Evolutionary conservation across 2,329 filamentous ascomycete genomes (phyloP), one percentile per base, ranked within the genome.

Genomic region (Diatrype stigma): DNA sequence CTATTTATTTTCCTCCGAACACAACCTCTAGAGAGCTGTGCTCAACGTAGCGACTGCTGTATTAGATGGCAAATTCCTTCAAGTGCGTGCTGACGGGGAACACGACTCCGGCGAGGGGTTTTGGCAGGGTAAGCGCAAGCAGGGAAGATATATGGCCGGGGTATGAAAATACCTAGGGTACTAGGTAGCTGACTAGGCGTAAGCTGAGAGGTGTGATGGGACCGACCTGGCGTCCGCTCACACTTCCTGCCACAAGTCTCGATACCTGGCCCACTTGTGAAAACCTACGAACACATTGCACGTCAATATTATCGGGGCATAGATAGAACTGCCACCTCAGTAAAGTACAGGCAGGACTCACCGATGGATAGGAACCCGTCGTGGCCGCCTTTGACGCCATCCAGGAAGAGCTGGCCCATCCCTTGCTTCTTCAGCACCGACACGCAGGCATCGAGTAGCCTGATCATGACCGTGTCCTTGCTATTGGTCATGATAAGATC

Each of bases 181-280:
- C 16, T 10, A n/a, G n/a, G n/a, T n/a, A n/a, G n/a, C 16, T 40
- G 37, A 19, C 16, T 40, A 22, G 40, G 22, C 21, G n/a, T 44
- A 26, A n/a, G 22, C 22, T 19, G 21, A 19, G 22, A 17, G 11
- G 16, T n/a, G 14, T n/a, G 22, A 26, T 28, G 21, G 40, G 40
- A 6, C 5, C 11, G 28, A 45, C 7, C 26, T 30, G 28, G 5
- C 4, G 38, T 49, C 11, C 32, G 26, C 26, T 66, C 46, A 71
- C 59, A 59, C 73, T 66, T 55, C 52, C 51, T 72, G 73, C 79
- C 79, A 84, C 17, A 79, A 67, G 49, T 83, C 79, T 63, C 67
- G 73, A 60, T 84, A 84, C 56, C 67, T 70, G 45, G 80, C 78
- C 81, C 80, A 84, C 64, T 78, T 78, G 52, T 71, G 71, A 57